Conservation (phyloP, 2,329 filamentous ascomycete species). For the Rhinocladiella mackenziei region DNA sequence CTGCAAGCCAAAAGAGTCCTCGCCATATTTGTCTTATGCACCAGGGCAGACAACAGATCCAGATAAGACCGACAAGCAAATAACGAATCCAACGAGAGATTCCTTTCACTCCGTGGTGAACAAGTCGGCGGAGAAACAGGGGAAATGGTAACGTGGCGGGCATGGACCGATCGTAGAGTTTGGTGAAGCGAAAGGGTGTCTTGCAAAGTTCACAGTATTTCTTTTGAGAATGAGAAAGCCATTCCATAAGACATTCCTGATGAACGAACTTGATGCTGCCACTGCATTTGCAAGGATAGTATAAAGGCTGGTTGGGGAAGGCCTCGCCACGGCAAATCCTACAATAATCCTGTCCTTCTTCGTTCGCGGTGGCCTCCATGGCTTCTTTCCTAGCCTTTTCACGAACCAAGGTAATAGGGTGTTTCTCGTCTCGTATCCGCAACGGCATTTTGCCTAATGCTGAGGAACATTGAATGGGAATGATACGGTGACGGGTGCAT, state of each 20-base stretch:
- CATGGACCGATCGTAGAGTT: conserved; percentile 94
- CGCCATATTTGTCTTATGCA: conserved; percentile 90
- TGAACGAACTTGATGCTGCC: conserved; percentile 98
- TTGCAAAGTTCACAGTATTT: conserved; percentile 99
- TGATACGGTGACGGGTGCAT: conserved; percentile 3
- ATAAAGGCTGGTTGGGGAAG: conserved; percentile 76
- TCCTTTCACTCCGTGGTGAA: conserved; percentile 67
- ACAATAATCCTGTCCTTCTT: conserved; percentile 70
- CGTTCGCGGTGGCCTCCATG: conserved; percentile 11
- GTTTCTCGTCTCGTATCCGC: conserved; percentile 11
- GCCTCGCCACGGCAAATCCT: conserved; percentile 93
- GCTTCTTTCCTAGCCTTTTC: conserved; percentile 7
- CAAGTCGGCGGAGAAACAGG: conserved; percentile 75
- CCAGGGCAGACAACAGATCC: conserved; percentile 84
- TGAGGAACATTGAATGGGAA: background rate
- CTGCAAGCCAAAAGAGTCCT: conserved; percentile 89
- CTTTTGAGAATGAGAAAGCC: conserved; percentile 97
- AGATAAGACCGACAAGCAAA: conserved; percentile 74
- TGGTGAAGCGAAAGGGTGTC: conserved; percentile 95
- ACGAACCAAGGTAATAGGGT: conserved; percentile 2
- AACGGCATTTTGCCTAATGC: conserved; percentile 18
- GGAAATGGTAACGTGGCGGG: conserved; percentile 73
- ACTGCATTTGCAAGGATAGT: conserved; percentile 98
- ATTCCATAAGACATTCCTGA: conserved; percentile 97
- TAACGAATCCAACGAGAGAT: conserved; percentile 74